Conservation (phyloP, 1,139 yeast species). For the Saccharomyces hybrid region DNA sequence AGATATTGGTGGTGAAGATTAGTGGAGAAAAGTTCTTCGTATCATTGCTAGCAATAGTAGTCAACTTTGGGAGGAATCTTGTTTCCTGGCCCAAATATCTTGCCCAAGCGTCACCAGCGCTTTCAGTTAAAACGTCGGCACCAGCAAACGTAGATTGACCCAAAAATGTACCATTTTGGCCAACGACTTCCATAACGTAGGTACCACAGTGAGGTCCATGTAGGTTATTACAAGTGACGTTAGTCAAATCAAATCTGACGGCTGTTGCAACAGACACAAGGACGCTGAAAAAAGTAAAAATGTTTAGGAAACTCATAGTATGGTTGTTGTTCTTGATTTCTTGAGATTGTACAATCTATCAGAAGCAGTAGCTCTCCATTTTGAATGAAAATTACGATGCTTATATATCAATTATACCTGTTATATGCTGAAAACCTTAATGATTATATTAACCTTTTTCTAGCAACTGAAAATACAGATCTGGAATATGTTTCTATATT, state of each 20-base stretch:
- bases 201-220: slow-evolving; percentile 15
- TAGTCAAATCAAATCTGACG: not conserved
- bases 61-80: slow-evolving; percentile 8
- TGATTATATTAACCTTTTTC: not conserved
- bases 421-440: not conserved
- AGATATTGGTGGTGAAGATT: too few species aligned
- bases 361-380: not conserved
- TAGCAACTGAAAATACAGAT: not conserved
- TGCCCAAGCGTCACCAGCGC: slow-evolving; percentile 12
- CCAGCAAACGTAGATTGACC: slow-evolving; percentile 12
- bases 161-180: slow-evolving; percentile 8
- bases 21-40: too few species aligned
- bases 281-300: not conserved
- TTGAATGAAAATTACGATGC: not conserved
- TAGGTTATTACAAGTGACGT: slow-evolving; percentile 1
- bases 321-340: not conserved
- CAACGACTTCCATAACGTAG: slow-evolving; percentile 10
- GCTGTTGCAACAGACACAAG: not conserved
- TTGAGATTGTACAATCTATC: not conserved
- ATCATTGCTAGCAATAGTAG: slow-evolving; percentile 11
- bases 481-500: not conserved
- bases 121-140: slow-evolving; percentile 9
- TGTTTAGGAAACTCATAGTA: not conserved
- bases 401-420: not conserved
- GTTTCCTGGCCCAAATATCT: slow-evolving; percentile 9